Evolutionary conservation across 306 rosid genomes (phyloP).

Genomic region (Prunus dulcis): DNA sequence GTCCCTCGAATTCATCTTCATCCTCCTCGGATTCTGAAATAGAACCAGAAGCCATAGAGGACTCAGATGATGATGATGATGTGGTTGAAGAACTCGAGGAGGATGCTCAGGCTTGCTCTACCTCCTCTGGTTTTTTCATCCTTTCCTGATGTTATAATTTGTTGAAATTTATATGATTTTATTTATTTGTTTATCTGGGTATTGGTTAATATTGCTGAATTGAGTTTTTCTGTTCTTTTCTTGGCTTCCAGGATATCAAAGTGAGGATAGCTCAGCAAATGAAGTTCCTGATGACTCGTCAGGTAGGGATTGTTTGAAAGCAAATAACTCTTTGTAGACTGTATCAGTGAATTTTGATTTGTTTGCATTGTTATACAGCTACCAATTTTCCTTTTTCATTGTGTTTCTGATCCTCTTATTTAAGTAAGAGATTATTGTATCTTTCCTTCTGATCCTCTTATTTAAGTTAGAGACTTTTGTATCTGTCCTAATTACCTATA

Average conservation of each 20-base stretch:
- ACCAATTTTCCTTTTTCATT: not conserved
- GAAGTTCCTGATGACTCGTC: conserved; percentile 49
- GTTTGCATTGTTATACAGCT: not conserved
- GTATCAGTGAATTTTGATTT: not conserved
- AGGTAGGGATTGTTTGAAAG: conserved; percentile 36
- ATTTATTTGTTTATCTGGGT: not conserved
- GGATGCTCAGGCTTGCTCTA: conserved; percentile 42
- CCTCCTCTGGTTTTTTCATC: conserved; percentile 60
- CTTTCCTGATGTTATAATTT: not conserved
- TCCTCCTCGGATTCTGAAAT: conserved; percentile 56
- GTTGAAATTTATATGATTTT: not conserved
- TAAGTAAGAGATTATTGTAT: not conserved
- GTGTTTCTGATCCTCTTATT: not conserved
- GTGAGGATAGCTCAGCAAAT: conserved; percentile 70
- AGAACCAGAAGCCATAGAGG: conserved; percentile 35
- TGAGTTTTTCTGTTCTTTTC: not conserved
- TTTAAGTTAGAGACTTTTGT: not conserved
- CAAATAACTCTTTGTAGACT: not conserved
- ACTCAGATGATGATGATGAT: conserved; percentile 11
- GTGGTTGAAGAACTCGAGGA: conserved; percentile 11
- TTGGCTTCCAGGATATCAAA: conserved; percentile 47
- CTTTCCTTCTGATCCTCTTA: not conserved
- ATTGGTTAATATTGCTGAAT: not conserved
- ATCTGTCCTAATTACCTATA: not conserved
- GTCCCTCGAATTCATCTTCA: conserved; percentile 54